A percentile compares a stretch with the other conserved stretches of the same genome.
Evolutionary conservation across 2,329 filamentous ascomycete species (phyloP).

Genomic region (Diaporthe citriasiana): DNA sequence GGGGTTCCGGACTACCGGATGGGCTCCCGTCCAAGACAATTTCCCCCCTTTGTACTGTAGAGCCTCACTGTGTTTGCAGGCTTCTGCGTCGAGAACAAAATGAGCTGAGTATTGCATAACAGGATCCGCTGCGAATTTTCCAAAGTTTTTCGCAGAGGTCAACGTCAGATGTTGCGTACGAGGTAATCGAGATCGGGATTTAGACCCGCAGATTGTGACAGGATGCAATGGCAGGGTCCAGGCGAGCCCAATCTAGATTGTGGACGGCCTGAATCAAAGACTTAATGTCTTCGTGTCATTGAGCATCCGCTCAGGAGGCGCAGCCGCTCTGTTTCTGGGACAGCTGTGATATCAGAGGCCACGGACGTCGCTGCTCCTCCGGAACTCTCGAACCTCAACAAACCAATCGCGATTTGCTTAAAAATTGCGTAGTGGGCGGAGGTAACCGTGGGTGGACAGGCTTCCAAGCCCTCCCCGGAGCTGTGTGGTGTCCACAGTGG

Average conservation of each 20-base stretch:
- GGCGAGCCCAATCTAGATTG: slow-evolving; percentile 4
- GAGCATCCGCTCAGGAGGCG: slow-evolving; percentile 2
- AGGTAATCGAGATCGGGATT: slow-evolving; percentile 42
- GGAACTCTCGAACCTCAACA: slow-evolving; percentile 2
- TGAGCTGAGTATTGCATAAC: slow-evolving; percentile 36
- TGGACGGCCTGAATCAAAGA: not conserved
- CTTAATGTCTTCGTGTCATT: not conserved
- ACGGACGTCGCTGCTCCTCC: slow-evolving; percentile 15
- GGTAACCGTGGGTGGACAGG: slow-evolving; percentile 14
- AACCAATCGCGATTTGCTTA: slow-evolving; percentile 24
- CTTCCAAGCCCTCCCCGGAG: not conserved
- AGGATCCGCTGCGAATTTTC: slow-evolving; percentile 27
- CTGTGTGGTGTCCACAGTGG: not conserved
- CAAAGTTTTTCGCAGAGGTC: slow-evolving; percentile 29
- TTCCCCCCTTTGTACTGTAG: slow-evolving; percentile 29
- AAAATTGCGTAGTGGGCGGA: slow-evolving; percentile 13
- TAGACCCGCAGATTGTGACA: slow-evolving; percentile 42
- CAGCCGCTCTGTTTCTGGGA: not conserved
- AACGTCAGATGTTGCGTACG: slow-evolving; percentile 12
- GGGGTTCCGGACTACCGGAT: slow-evolving; percentile 35
- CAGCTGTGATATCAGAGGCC: slow-evolving; percentile 14
- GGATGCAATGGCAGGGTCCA: slow-evolving; percentile 22
- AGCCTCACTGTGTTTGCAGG: slow-evolving; percentile 31
- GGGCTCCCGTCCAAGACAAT: slow-evolving; percentile 31
- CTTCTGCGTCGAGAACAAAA: slow-evolving; percentile 17